Base-by-base conservation (phyloP, 495 filamentous ascomycete genomes). In the Hyphodiscus hymeniophilus region DNA sequence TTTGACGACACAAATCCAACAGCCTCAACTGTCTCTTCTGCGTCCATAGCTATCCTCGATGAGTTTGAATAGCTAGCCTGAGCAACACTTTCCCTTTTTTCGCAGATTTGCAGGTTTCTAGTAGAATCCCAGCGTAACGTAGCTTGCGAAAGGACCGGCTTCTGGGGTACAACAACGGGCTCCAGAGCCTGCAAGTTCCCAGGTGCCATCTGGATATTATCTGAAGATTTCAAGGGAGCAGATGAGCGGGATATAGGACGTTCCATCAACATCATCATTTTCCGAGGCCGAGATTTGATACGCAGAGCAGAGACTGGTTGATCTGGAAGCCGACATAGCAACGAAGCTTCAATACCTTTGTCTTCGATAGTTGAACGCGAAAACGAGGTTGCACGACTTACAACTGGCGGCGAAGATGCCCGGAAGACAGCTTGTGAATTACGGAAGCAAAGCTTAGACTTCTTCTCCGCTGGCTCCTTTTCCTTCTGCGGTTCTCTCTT, bases 241-340 rank as follows among this genome's bases (percentile, higher is more conserved):
- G 21, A 28, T 17, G 39, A 11, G 3, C 40, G 42, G 33, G 57
- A 44, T 16, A 20, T 39, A 5, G 54, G 40, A 17, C 36, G 39
- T 23, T 47, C 51, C 48, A 51, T 51, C 24, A 57, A 40, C 58
- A 61, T 58, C 48, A 61, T 48, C 58, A 56, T 61, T 26, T 55
- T 55, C 40, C 44, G 22, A 20, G 43, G 48, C 38, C 52, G 46
- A n/a, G 58, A 39, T 31, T 56, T 61, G 16, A 61, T 58, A 12
- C 55, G 39, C 18, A 61, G 33, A 24, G 48, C 5, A 11, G 54
- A 48, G 1, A 43, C 39, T 17, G 44, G 17, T 28, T 42, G 43
- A 1, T 46, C 49, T 3, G 32, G 44, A 15, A 22, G 32, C 3
- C 26, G 39, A 15, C 3, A 15, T 7, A 17, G 35, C 20, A 44